Evolutionary conservation across 345 rosid genomes (phyloP).

Genomic region (Sisymbrium irio): DNA sequence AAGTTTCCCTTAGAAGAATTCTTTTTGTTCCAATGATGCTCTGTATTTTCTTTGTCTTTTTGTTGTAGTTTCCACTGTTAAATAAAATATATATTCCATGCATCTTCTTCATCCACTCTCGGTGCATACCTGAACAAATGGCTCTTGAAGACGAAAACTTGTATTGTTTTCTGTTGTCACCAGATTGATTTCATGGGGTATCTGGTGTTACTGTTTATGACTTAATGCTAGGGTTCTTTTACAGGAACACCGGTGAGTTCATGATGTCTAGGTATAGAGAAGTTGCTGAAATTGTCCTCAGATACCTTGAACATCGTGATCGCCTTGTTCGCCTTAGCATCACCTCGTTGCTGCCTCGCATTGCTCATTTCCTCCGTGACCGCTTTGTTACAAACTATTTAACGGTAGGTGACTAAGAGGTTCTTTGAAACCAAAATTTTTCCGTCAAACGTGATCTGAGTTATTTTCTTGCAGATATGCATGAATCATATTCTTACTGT

Average conservation of each 20-base stretch:
- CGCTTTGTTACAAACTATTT: constrained; percentile 93
- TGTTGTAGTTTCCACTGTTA: neutral
- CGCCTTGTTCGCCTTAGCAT: constrained; percentile 99
- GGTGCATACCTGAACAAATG: constrained; percentile 13
- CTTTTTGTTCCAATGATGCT: constrained; percentile 7
- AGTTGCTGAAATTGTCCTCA: constrained; percentile 96
- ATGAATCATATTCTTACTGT: constrained; percentile 93
- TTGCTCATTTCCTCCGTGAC: constrained; percentile 98
- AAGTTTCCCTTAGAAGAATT: neutral
- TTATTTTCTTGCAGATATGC: constrained; percentile 69
- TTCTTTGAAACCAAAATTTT: constrained; percentile 11
- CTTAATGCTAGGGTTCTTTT: constrained; percentile 27
- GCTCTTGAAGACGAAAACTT: neutral
- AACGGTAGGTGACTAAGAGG: constrained; percentile 51
- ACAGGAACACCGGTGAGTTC: constrained; percentile 99
- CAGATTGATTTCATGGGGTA: constrained; percentile 12
- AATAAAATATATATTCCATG: neutral
- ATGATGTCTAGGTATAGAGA: constrained; percentile 99
- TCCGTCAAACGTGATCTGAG: constrained; percentile 1
- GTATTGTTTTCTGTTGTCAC: constrained; percentile 9
- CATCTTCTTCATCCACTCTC: neutral
- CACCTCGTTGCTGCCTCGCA: constrained; percentile 95
- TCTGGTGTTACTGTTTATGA: constrained; percentile 11
- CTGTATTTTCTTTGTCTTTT: neutral
- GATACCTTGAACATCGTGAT: constrained; percentile 89